Evolutionary conservation across 495 filamentous ascomycete species (phyloP), one percentile per base, ranked within the genome.

Genomic region (Xylaria palmicola): DNA sequence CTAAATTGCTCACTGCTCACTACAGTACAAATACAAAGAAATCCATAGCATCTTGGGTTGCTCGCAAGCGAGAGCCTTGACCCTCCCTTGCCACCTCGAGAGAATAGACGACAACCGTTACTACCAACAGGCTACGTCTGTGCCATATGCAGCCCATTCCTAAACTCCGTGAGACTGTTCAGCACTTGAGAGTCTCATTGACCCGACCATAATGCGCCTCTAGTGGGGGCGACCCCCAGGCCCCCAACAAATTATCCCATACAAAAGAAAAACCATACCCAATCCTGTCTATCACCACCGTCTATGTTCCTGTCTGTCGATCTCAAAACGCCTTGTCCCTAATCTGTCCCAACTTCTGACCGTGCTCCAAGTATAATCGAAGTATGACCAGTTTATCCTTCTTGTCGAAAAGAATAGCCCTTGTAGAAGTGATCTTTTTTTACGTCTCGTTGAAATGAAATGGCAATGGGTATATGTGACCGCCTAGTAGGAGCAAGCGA

Each of bases 161-260:
- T 54, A 53, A 65, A 78, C 71, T 65, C 73, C 75, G 44, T 67
- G 75, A 80, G 77, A 81, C 76, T 44, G 62, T 65, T 80, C 79
- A 81, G 79, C 79, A 74, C 79, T 81, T 81, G 79, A 80, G 64
- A 56, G 74, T 73, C 75, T 75, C 76, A 68, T 49, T 60, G 34
- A n/a, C 50, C 40, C 48, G 13, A 39, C 49, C 50, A 34, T 54
- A 55, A n/a, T n/a, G n/a, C n/a, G n/a, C n/a, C n/a, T n/a, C n/a
- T n/a, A n/a, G n/a, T n/a, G n/a, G n/a, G n/a, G n/a, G n/a, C 59
- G 49, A 49, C 50, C 30, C 7, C 13, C 26, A 22, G 12, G 15
- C 19, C 19, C 9, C 26, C 20, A 30, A 17, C 8, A 27, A 19
- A 37, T 24, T 13, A 32, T 30, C 17, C 20, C 40, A 40, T 8